Base-by-base conservation (phyloP, 441 rosid species). In the Adansonia gregorii region DNA sequence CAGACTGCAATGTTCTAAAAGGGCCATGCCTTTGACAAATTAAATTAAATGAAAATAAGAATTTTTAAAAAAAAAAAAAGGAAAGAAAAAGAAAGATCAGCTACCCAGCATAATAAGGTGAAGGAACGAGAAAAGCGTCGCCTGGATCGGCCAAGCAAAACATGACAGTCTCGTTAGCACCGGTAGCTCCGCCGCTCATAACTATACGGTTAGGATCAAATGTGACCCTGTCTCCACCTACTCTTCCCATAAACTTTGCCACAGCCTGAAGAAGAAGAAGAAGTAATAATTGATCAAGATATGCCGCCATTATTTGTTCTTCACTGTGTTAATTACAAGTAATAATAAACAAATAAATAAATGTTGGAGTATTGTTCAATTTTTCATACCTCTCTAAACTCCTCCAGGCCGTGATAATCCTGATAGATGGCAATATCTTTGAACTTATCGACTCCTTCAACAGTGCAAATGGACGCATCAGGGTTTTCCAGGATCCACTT, bases 121-220 rank as follows among this genome's bases (percentile, higher is more conserved):
- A 65, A 3, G 93, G 92, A 3, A 90, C 82, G 22, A 90, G 90
- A 77, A 88, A 87, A 76, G 89, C 89, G 54, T 87, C 90, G 31
- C 93, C 93, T 9, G 77, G 88, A 56, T 90, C 82, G 3, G 93
- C 93, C 78, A 90, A 74, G 77, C 92, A 90, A 72, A 90, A 90
- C 72, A 88, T 82, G 72, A 85, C 79, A 2, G 87, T 80, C 83
- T 90, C 94, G 68, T 83, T 87, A 0, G 92, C 94, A 52, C 92
- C 89, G 49, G 94, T 90, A 43, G 92, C 92, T 73, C 94, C 94
- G 24, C 92, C 94, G 59, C 87, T 79, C 89, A 90, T 84, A 8
- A 90, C 91, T 61, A 90, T 69, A 27, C 90, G 87, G 15, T 82
- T 80, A 2, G 86, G 87, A 61, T 88, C 85, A 60, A 90, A 86